phyloP scores from a whole-genome alignment of 2,329 filamentous ascomycete species.

The Epichloe hybrida region DNA sequence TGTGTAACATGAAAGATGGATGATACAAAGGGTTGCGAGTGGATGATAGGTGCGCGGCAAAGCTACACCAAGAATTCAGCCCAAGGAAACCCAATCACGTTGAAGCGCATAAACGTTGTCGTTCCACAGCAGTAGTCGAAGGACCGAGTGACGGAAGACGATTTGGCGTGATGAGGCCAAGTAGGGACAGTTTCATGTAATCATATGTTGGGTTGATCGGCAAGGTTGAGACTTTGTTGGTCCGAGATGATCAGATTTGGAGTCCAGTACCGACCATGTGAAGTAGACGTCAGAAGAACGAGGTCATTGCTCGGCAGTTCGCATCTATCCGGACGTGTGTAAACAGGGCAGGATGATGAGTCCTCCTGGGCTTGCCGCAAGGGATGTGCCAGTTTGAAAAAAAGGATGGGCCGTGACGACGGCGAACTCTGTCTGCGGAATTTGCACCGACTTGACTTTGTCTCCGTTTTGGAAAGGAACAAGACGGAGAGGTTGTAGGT shows the following conservation, averaged over 20 bases:
- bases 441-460: background rate
- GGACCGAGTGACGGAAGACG: background rate
- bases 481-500: background rate
- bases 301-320: background rate
- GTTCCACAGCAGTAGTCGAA: background rate
- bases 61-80: slow-evolving; percentile 1
- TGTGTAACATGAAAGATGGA: background rate
- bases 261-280: background rate
- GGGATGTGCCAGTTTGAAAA: background rate
- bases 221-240: background rate
- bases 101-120: background rate
- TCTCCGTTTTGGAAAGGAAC: too few species aligned
- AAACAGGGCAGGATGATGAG: background rate
- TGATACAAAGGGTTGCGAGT: background rate
- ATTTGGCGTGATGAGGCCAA: background rate
- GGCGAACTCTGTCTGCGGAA: background rate
- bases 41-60: background rate
- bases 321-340: too few species aligned
- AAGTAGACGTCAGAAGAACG: background rate
- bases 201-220: background rate
- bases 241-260: background rate
- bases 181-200: background rate
- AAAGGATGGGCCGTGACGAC: background rate
- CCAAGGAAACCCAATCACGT: slow-evolving; percentile 1
- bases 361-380: background rate